These are phyloP conservation scores for Phytomonas sp. DNA, from an alignment of 208 protist species.

Conservation along the genomic window DNA sequence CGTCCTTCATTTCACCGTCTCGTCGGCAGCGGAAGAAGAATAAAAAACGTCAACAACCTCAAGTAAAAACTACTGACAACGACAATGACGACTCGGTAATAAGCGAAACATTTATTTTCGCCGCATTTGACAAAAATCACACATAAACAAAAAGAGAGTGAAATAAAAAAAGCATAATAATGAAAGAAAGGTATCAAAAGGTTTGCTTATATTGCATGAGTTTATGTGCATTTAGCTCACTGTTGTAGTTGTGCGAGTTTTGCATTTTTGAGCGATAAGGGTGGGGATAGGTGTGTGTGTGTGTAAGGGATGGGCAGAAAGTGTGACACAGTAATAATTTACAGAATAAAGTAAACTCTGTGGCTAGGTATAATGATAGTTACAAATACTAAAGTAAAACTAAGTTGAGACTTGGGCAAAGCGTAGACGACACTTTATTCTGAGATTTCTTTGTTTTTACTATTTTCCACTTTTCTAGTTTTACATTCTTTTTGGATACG, in stretches of 20 bases:
- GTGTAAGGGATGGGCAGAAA: not conserved
- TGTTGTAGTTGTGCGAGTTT: not conserved
- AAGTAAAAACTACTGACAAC: slow-evolving; percentile 13
- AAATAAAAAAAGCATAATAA: not conserved
- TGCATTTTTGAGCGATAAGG: not conserved
- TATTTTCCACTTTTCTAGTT: slow-evolving; percentile 6
- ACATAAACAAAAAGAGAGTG: slow-evolving; percentile 10
- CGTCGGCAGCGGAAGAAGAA: slow-evolving; percentile 27
- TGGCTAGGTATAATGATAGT: not conserved
- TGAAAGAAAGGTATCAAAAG: not conserved
- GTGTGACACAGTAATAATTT: not conserved
- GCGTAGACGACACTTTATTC: not conserved
- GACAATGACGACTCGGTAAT: slow-evolving; percentile 14
- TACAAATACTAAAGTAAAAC: not conserved
- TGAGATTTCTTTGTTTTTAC: not conserved
- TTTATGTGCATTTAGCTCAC: not conserved
- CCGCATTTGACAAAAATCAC: not conserved
- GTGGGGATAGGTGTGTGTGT: not conserved
- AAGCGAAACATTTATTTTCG: not conserved
- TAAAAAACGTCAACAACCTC: slow-evolving; percentile 22
- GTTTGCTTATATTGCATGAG: not conserved
- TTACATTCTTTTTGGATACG: not conserved
- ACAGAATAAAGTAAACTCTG: slow-evolving; percentile 2
- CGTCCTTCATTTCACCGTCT: slow-evolving; percentile 1
- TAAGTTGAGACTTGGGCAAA: not conserved